Evolutionary conservation across 2,329 filamentous ascomycete genomes (phyloP).

Genomic region (Hawksworthiomyces lignivorus): DNA sequence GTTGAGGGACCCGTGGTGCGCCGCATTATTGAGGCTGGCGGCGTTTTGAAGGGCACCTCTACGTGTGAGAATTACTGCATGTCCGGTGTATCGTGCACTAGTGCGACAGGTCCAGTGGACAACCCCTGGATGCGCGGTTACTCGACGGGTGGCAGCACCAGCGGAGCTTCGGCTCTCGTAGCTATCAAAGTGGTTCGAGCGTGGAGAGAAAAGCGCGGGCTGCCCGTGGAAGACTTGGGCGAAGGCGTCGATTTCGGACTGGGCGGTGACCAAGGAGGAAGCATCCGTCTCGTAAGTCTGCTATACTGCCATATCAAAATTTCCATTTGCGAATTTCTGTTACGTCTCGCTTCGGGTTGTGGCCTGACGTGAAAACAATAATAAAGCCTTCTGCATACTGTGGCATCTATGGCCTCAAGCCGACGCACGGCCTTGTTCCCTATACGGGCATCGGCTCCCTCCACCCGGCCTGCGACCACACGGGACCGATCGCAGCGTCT

Average conservation of each 20-base stretch:
- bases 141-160: conserved; percentile 70
- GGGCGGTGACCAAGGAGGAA: conserved; percentile 66
- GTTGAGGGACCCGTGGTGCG: conserved; percentile 37
- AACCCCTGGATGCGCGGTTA: conserved; percentile 68
- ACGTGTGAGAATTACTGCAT: conserved; percentile 64
- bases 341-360: no score
- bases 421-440: conserved; percentile 40
- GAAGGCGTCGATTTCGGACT: conserved; percentile 27
- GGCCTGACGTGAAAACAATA: no score
- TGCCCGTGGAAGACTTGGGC: conserved; percentile 42
- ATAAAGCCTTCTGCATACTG: conserved; percentile 30
- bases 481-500: conserved; percentile 35
- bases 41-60: conserved; percentile 60
- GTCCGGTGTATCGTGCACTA: conserved; percentile 51
- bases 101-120: conserved; percentile 62
- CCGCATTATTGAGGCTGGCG: conserved; percentile 51
- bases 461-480: conserved; percentile 35
- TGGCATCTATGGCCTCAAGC: conserved; percentile 42
- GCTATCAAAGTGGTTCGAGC: conserved; percentile 17
- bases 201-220: conserved; percentile 41
- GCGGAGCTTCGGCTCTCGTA: conserved; percentile 49
- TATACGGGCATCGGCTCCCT: conserved; percentile 38
- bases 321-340: no score
- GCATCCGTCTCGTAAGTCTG: conserved; percentile 51
- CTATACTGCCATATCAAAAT: no score